Conservation (phyloP, 225 moss, liverwort and hornwort genomes). For the Physcomitrellopsis africana region DNA sequence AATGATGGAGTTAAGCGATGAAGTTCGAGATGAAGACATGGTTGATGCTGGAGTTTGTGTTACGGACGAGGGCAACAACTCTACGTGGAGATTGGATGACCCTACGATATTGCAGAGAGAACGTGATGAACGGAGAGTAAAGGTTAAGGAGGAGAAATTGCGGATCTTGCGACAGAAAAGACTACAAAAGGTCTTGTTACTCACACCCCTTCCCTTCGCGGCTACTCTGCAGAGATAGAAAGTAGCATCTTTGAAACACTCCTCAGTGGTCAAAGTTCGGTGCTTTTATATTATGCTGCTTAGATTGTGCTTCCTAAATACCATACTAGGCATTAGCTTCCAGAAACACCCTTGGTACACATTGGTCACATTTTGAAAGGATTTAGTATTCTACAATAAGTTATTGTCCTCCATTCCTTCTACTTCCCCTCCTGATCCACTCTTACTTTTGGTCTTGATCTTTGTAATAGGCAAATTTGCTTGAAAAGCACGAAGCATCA, state of each 20-base stretch:
- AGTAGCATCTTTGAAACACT: neutral
- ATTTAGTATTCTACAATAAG: neutral
- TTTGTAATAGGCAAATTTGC: conserved; percentile 59
- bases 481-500: conserved; percentile 69
- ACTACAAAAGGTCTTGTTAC: conserved; percentile 52
- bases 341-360: neutral
- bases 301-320: neutral
- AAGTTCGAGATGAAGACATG: conserved; percentile 77
- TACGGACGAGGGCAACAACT: conserved; percentile 63
- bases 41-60: conserved; percentile 79
- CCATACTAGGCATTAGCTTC: neutral
- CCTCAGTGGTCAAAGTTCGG: neutral
- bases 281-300: neutral
- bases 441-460: neutral
- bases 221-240: neutral
- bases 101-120: conserved; percentile 61
- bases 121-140: conserved; percentile 70
- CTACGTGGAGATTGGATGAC: conserved; percentile 80
- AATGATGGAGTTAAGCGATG: conserved; percentile 73
- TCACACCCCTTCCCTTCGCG: neutral
- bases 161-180: conserved; percentile 54
- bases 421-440: neutral
- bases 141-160: conserved; percentile 62
- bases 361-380: neutral
- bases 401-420: neutral